These are phyloP conservation scores for Cercospora beticola DNA, from an alignment of 2,329 filamentous ascomycete genomes.

Conservation along the genomic window DNA sequence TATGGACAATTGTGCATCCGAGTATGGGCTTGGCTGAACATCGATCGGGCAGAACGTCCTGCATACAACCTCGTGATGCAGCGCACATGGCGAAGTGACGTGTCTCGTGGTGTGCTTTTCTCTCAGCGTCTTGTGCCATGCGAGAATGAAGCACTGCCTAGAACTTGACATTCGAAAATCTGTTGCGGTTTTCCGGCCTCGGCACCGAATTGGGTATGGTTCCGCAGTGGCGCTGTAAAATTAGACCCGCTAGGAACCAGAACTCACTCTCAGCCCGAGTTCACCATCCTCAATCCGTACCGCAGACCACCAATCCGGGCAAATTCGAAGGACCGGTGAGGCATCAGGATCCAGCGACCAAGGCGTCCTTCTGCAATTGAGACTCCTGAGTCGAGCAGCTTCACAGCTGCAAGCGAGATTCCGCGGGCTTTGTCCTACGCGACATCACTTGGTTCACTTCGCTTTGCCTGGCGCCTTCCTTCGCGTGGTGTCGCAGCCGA, in stretches of 20 bases:
- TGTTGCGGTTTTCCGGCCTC: not conserved
- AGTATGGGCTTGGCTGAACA: not conserved
- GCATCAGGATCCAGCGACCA: not conserved
- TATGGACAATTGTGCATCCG: not conserved
- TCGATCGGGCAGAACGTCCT: not conserved
- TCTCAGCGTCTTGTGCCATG: not conserved
- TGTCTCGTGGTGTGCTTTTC: not conserved
- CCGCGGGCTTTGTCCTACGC: not conserved
- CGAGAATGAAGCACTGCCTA: not conserved
- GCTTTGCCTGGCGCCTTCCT: not conserved
- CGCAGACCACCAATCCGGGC: not conserved
- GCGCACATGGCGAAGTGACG: not conserved
- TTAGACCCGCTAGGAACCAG: not conserved
- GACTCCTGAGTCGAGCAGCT: not conserved
- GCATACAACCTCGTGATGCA: not conserved
- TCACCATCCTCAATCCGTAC: constrained; percentile 1
- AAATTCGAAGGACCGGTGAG: not conserved
- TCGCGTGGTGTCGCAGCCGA: not conserved
- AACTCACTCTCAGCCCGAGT: not conserved
- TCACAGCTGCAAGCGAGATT: not conserved
- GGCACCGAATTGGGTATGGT: not conserved
- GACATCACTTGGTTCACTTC: not conserved
- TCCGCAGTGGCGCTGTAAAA: not conserved
- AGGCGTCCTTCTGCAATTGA: not conserved
- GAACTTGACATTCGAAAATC: not conserved